Base-by-base conservation (phyloP, 208 protist genomes). In the Crithidia fasciculata region DNA sequence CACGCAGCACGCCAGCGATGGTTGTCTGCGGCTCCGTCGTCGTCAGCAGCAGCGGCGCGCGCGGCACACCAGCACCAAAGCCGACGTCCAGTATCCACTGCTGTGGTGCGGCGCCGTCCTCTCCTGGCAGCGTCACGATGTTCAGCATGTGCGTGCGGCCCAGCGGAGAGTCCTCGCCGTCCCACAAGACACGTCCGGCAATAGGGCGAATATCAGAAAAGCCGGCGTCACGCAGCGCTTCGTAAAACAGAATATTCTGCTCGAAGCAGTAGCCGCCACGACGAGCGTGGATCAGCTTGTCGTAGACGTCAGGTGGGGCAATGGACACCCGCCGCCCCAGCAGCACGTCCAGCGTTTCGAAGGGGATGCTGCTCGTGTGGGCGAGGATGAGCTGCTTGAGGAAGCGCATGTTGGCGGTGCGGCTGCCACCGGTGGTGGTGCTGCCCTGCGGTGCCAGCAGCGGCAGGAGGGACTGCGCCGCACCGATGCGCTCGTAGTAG, bases 181-280 rank as follows among this genome's bases (percentile, higher is more conserved):
- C 45, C 43, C 37, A 59, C 8, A 49, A 10, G 7, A 65, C 76
- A 9, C 76, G 56, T 10, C 39, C 76, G 5, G 60, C 60, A 8
- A 64, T 28, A n/a, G n/a, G 43, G 10, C 53, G 58, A 16, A 76
- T 52, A 37, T 56, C 37, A 3, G 7, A 36, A 28, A 77, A 76
- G 58, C 71, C 59, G 19, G 59, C 44, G 18, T 62, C 56, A 8
- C n/a, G 60, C 61, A 82, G 45, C 2, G 63, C 76, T 8, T 67
- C 47, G 15, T 69, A 13, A 40, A 82, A 67, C 3, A 82, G 54
- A 5, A 16, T 55, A 64, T 76, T 76, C 15, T 73, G 69, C 76
- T 82, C 76, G 39, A 82, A 76, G 61, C 76, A 82, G 58, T 73
- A 77, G 6, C 76, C 76, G 15, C 76, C 69, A 9, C 76, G 76